phyloP scores from a whole-genome alignment of 1,284 basidiomycete genomes.

The Melampsora abietis-canadensis region DNA sequence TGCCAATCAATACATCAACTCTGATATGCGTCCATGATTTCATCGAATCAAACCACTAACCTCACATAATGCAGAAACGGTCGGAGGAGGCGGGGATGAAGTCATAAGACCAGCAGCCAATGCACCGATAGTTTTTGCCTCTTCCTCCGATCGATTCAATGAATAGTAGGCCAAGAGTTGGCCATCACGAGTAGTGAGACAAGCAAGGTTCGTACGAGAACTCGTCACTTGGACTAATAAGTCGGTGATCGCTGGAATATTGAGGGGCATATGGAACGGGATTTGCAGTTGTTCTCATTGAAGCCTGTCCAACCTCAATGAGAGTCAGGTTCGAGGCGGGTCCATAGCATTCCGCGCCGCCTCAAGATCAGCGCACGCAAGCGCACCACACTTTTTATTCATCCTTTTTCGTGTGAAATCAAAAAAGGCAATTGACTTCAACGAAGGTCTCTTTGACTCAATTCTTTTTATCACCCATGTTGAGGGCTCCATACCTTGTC shows the following conservation, averaged over 20 bases:
- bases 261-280: constrained; percentile 17
- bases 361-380: too few species aligned
- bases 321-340: too few species aligned
- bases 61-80: neutral
- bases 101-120: constrained; percentile 1
- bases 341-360: too few species aligned
- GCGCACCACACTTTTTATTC: too few species aligned
- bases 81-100: neutral
- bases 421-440: too few species aligned
- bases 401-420: too few species aligned
- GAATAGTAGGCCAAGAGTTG: constrained; percentile 18
- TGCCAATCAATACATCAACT: neutral
- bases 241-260: constrained; percentile 31
- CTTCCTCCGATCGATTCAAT: neutral
- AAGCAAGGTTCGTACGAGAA: constrained; percentile 10
- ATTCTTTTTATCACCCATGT: too few species aligned
- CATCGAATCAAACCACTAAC: neutral
- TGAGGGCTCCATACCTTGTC: too few species aligned
- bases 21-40: too few species aligned
- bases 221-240: constrained; percentile 26
- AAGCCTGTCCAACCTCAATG: too few species aligned
- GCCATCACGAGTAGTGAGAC: constrained; percentile 24
- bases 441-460: too few species aligned
- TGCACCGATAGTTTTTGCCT: neutral
- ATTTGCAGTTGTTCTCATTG: too few species aligned